Percentiles rank a stretch among this genome's conserved stretches.
phyloP scores from a whole-genome alignment of 441 rosid genomes.

The Pelargonium citronellum region DNA sequence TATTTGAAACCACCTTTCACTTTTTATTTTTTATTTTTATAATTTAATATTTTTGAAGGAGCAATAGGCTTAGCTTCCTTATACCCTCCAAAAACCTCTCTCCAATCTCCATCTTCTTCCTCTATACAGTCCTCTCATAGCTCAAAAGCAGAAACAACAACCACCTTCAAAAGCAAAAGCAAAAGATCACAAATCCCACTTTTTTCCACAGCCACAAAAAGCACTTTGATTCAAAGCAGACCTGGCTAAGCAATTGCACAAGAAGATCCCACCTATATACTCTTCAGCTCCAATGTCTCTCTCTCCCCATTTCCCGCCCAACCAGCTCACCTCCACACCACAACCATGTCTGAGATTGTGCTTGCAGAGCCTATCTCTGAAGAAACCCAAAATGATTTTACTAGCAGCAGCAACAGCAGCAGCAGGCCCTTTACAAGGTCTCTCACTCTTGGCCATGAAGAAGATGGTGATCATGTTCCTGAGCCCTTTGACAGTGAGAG shows the following conservation, averaged over 20 bases:
- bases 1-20: not conserved
- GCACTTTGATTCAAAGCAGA: conserved; percentile 16
- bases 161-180: not conserved
- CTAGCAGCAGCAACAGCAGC: conserved; percentile 16
- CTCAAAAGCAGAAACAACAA: conserved; percentile 10
- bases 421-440: conserved; percentile 32
- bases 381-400: conserved; percentile 11
- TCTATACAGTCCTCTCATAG: not conserved
- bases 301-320: not conserved
- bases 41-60: no score
- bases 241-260: conserved; percentile 19
- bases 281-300: not conserved
- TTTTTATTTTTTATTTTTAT: no score
- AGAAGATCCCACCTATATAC: conserved; percentile 19
- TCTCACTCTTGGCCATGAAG: conserved; percentile 32
- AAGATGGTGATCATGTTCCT: conserved; percentile 28
- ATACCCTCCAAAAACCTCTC: conserved; percentile 10
- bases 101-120: not conserved
- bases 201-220: conserved; percentile 5
- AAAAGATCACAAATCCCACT: not conserved
- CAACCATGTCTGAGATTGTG: conserved; percentile 67
- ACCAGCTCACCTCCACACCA: not conserved
- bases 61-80: not conserved
- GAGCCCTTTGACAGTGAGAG: conserved; percentile 86
- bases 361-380: conserved; percentile 49